Percentiles rank a stretch among this genome's conserved stretches.
Evolutionary conservation across 2,329 filamentous ascomycete species (phyloP).

Genomic region (Pyricularia sp.): DNA sequence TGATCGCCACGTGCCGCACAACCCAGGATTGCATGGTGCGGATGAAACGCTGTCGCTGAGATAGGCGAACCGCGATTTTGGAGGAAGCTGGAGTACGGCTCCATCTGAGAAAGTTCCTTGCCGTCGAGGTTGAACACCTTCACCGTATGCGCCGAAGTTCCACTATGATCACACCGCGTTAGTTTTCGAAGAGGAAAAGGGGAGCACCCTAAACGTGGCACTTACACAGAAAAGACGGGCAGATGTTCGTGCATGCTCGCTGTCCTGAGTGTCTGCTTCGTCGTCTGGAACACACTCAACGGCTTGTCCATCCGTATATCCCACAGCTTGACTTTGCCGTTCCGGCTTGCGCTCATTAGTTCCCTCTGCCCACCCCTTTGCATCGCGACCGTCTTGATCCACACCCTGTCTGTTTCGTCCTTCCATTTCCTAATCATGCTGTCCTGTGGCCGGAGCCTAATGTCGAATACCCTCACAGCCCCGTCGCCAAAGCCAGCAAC

Average conservation of each 20-base stretch:
- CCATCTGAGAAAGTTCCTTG: slow-evolving; percentile 63
- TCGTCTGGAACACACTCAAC: slow-evolving; percentile 60
- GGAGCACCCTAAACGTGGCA: slow-evolving; percentile 12
- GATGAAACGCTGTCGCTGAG: slow-evolving; percentile 84
- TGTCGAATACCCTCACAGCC: slow-evolving; percentile 86
- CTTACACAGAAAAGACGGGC: slow-evolving; percentile 87
- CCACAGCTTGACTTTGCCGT: slow-evolving; percentile 91
- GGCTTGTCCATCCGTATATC: slow-evolving; percentile 80
- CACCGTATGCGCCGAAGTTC: slow-evolving; percentile 75
- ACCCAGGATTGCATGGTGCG: slow-evolving; percentile 81
- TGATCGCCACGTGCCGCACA: slow-evolving; percentile 77
- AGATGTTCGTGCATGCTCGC: slow-evolving; percentile 92
- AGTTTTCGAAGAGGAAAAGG: not conserved
- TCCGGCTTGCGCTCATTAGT: slow-evolving; percentile 76
- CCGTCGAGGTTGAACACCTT: slow-evolving; percentile 88
- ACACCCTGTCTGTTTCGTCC: slow-evolving; percentile 70
- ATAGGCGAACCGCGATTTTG: slow-evolving; percentile 72
- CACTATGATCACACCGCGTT: slow-evolving; percentile 35
- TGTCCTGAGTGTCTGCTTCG: slow-evolving; percentile 66
- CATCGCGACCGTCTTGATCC: slow-evolving; percentile 94
- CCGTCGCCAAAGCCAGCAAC: slow-evolving; percentile 95
- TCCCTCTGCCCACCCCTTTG: slow-evolving; percentile 90
- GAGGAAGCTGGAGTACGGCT: slow-evolving; percentile 83
- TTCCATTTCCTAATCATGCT: slow-evolving; percentile 97
- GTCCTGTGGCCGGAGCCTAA: slow-evolving; percentile 68